Conservation (phyloP, 140 eudicot species). For the Erigeron philadelphicus region DNA sequence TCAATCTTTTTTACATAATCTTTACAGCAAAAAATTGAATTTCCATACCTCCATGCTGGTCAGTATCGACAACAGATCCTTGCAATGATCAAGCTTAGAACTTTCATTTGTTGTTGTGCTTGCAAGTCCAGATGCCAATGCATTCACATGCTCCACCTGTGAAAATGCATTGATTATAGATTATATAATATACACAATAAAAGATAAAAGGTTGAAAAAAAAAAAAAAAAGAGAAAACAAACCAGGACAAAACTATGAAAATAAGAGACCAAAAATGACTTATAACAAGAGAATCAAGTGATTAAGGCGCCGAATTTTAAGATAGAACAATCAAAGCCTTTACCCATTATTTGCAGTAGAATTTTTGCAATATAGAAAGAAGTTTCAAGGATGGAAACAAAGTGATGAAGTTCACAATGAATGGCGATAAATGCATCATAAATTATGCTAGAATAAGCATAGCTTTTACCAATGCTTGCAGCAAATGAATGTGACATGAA, state of each 20-base stretch:
- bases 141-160: constrained; percentile 63
- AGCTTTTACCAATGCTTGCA: too few species aligned
- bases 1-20: background rate
- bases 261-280: background rate
- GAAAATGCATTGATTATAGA: background rate
- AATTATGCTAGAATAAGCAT: too few species aligned
- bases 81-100: constrained; percentile 49
- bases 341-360: too few species aligned
- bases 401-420: too few species aligned
- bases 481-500: too few species aligned
- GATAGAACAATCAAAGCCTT: too few species aligned
- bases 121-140: constrained; percentile 60
- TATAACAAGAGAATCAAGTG: background rate
- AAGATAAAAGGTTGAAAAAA: background rate
- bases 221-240: background rate
- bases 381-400: too few species aligned
- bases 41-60: constrained; percentile 57
- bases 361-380: too few species aligned
- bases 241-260: background rate
- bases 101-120: constrained; percentile 45
- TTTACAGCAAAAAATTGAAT: background rate
- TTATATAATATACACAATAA: background rate
- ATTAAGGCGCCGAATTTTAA: too few species aligned
- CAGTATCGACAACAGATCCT: constrained; percentile 51
- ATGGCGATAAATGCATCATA: too few species aligned